These are phyloP conservation scores for Cyamopsis tetragonoloba DNA, from an alignment of 306 rosid genomes.

Conservation along the genomic window DNA sequence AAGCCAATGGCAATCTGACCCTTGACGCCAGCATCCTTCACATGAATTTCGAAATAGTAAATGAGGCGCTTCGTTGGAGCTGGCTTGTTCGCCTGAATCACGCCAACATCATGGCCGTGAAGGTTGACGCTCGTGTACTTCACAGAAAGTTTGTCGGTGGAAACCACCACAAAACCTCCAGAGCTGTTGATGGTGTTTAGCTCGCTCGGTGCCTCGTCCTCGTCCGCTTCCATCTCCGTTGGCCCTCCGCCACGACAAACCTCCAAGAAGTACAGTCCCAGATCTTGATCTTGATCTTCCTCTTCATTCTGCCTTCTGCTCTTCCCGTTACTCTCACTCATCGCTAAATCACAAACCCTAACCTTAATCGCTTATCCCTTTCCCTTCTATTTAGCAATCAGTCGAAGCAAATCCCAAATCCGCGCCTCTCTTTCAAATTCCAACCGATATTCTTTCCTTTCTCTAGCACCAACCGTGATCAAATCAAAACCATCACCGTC, in stretches of 20 bases:
- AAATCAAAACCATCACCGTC: background rate
- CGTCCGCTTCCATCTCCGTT: constrained; percentile 35
- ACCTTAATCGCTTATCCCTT: background rate
- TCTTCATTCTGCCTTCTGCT: constrained; percentile 10
- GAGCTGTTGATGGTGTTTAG: constrained; percentile 91
- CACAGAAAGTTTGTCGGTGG: constrained; percentile 80
- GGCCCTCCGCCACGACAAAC: constrained; percentile 44
- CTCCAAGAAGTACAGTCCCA: constrained; percentile 59
- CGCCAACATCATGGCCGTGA: constrained; percentile 97
- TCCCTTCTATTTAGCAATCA: constrained; percentile 25
- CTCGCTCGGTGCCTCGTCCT: constrained; percentile 73
- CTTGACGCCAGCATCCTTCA: constrained; percentile 84
- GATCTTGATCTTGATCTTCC: constrained; percentile 42
- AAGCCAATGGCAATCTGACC: constrained; percentile 93
- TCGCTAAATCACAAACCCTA: constrained; percentile 33
- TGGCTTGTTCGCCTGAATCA: constrained; percentile 73
- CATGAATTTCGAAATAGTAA: constrained; percentile 84
- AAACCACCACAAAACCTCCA: constrained; percentile 79
- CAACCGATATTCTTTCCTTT: background rate
- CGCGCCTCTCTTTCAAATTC: background rate
- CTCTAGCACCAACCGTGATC: background rate
- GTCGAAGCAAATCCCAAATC: no score
- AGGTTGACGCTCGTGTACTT: constrained; percentile 68
- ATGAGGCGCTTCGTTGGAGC: constrained; percentile 79
- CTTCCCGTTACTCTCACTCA: constrained; percentile 24